Percentiles rank a stretch among this genome's conserved stretches.
Evolutionary conservation across 225 moss, liverwort and hornwort genomes (phyloP).

Genomic region (Pseudoscleropodium purum): DNA sequence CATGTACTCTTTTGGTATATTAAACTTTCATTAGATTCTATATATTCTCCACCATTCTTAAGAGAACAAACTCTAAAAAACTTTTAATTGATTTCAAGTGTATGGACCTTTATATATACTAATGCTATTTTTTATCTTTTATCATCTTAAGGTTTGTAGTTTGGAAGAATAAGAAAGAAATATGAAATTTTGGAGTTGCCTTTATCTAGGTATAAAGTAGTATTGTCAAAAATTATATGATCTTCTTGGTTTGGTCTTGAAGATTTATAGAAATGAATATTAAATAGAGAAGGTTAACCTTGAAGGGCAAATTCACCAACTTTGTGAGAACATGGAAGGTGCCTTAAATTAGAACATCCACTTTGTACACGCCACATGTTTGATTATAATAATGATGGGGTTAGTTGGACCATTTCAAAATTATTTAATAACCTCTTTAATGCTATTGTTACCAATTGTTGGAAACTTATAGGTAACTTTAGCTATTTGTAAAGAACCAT

Average conservation of each 20-base stretch:
- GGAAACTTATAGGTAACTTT: too few species aligned
- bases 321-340: too few species aligned
- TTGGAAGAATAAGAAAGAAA: background rate
- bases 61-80: background rate
- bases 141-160: background rate
- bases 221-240: background rate
- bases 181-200: background rate
- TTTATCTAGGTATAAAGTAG: background rate
- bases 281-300: background rate
- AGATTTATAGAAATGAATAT: background rate
- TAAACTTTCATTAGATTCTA: background rate
- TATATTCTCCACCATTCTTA: rapidly evolving
- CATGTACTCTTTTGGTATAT: too few species aligned
- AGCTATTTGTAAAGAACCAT: too few species aligned
- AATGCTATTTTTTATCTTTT: background rate
- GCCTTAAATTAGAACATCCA: too few species aligned
- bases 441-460: too few species aligned
- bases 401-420: too few species aligned
- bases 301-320: background rate
- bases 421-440: too few species aligned
- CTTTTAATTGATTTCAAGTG: background rate
- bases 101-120: background rate
- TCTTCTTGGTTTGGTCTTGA: background rate
- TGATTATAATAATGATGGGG: too few species aligned
- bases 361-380: too few species aligned